Evolutionary conservation across 2,329 filamentous ascomycete species (phyloP).

Genomic region (Botrytis deweyae): DNA sequence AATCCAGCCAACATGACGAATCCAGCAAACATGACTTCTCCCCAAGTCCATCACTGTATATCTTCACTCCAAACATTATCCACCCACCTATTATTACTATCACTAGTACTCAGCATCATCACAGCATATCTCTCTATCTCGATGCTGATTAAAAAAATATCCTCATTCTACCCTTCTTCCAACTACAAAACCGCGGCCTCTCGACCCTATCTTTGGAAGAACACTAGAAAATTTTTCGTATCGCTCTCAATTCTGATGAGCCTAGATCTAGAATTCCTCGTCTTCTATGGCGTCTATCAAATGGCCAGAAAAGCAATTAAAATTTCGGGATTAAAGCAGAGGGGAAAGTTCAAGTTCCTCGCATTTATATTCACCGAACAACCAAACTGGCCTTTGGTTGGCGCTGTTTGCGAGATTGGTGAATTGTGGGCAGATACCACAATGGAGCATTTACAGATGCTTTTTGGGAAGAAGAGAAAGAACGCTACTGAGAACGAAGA

Average conservation of each 20-base stretch:
- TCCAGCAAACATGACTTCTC: background rate
- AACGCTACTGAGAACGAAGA: no score
- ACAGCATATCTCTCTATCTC: no score
- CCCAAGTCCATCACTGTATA: background rate
- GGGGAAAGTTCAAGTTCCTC: background rate
- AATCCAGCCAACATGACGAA: background rate
- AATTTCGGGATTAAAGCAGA: accelerated
- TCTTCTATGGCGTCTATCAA: background rate
- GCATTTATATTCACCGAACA: background rate
- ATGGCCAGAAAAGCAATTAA: background rate
- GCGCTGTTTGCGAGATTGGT: background rate
- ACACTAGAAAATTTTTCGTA: no score
- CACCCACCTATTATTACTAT: no score
- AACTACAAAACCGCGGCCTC: no score
- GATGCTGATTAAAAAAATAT: no score
- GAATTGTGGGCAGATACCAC: background rate
- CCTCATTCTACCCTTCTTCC: no score
- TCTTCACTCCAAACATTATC: background rate
- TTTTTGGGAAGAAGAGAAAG: no score
- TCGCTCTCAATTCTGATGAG: background rate
- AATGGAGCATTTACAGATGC: no score
- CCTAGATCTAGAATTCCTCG: background rate
- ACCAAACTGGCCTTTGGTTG: background rate
- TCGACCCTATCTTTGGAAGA: no score
- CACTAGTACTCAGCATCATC: no score